phyloP scores from a whole-genome alignment of 208 protist genomes.

The Trichomonas vaginalis region DNA sequence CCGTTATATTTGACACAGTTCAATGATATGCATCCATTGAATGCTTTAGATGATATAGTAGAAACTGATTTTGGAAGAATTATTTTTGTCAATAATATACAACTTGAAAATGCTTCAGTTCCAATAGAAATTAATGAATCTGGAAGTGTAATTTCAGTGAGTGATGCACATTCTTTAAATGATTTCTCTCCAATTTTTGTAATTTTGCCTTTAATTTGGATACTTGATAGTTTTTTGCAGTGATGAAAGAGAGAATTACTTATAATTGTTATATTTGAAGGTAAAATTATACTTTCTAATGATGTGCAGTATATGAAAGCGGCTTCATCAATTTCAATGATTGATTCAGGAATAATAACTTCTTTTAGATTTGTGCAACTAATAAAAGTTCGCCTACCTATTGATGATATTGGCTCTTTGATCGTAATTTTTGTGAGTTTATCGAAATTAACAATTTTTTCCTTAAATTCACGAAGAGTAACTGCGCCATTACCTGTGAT shows the following conservation, averaged over 20 bases:
- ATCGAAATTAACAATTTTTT: neutral
- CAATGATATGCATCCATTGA: neutral
- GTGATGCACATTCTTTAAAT: neutral
- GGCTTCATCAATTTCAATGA: neutral
- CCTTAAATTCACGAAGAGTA: neutral
- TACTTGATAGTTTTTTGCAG: neutral
- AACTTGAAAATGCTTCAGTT: neutral
- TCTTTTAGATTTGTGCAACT: neutral
- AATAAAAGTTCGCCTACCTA: neutral
- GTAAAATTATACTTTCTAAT: neutral
- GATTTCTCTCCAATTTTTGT: neutral
- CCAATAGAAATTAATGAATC: neutral
- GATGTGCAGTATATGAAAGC: neutral
- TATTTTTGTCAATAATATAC: neutral
- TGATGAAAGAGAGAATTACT: neutral
- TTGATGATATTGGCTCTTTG: neutral
- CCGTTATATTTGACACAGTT: neutral
- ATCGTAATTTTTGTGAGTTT: neutral
- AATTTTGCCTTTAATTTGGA: neutral
- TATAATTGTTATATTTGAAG: neutral
- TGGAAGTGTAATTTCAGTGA: neutral
- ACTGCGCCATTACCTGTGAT: neutral
- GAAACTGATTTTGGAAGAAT: neutral
- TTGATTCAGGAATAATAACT: neutral
- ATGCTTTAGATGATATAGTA: neutral